Conservation (phyloP, 2,329 filamentous ascomycete species). For the Fusarium piperis region DNA sequence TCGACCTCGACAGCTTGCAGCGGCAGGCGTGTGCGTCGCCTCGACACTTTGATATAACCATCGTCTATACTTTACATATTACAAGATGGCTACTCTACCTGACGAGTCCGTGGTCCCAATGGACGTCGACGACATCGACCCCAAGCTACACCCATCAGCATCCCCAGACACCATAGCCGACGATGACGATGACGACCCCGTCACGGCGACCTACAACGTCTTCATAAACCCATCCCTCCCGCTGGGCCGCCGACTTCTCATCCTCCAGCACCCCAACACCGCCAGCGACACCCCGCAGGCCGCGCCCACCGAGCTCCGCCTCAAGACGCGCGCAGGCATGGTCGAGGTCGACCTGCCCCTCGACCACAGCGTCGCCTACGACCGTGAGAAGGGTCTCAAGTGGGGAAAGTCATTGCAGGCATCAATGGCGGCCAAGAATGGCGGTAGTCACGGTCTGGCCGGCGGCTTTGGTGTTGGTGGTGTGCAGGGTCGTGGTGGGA, state of each 20-base stretch:
- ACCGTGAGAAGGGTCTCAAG: slow-evolving; percentile 80
- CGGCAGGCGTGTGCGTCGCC: not conserved
- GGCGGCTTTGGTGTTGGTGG: slow-evolving; percentile 75
- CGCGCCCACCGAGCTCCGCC: slow-evolving; percentile 76
- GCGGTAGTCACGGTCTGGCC: slow-evolving; percentile 74
- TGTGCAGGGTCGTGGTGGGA: slow-evolving; percentile 51
- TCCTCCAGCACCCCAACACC: slow-evolving; percentile 91
- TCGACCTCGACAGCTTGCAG: not conserved
- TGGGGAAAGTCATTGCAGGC: slow-evolving; percentile 82
- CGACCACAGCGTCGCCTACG: slow-evolving; percentile 77
- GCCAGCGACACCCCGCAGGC: slow-evolving; percentile 61
- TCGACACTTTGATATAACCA: too few relatives aligned
- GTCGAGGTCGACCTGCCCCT: slow-evolving; percentile 93
- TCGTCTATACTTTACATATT: fast-evolving
- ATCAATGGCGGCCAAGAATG: slow-evolving; percentile 66
- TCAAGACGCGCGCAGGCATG: slow-evolving; percentile 85
- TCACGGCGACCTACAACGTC: slow-evolving; percentile 82
- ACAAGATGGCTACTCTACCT: slow-evolving; percentile 20
- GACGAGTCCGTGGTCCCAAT: slow-evolving; percentile 28
- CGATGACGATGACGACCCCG: slow-evolving; percentile 68
- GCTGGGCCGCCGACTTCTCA: slow-evolving; percentile 72
- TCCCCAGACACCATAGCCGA: slow-evolving; percentile 18
- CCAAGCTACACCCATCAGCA: slow-evolving; percentile 18
- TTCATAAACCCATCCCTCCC: slow-evolving; percentile 81
- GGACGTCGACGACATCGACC: slow-evolving; percentile 35